Evolutionary conservation across 116 monocot genomes (phyloP).

Genomic region (Papilionanthe hybrid): DNA sequence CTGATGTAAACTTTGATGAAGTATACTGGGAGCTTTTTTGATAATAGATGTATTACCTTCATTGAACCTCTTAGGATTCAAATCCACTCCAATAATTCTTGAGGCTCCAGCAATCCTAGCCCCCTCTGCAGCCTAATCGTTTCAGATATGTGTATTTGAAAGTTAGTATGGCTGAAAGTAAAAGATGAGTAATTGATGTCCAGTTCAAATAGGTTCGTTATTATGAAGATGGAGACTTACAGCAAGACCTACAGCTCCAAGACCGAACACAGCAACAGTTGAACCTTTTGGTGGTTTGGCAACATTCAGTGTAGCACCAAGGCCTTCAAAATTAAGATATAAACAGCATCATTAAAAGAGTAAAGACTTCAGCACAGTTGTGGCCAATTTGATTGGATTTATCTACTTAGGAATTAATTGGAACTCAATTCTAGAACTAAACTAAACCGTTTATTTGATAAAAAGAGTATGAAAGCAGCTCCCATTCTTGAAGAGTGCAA

Average conservation of each 20-base stretch:
- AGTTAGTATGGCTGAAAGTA: neutral
- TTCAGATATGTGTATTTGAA: neutral
- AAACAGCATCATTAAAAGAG: neutral
- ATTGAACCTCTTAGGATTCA: constrained; percentile 48
- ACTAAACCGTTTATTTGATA: too few relatives aligned
- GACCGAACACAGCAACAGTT: constrained; percentile 61
- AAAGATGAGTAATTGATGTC: too few relatives aligned
- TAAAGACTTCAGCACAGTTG: neutral
- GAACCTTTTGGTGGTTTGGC: constrained; percentile 68
- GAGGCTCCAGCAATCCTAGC: constrained; percentile 72
- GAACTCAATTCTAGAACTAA: too few relatives aligned
- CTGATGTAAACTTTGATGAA: too few relatives aligned
- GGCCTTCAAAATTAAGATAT: constrained; percentile 25
- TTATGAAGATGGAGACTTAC: constrained; percentile 24
- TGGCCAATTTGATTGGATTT: too few relatives aligned
- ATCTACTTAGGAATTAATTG: too few relatives aligned
- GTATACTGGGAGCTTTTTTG: neutral
- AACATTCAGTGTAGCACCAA: constrained; percentile 69
- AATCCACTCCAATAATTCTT: constrained; percentile 73
- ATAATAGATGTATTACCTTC: constrained; percentile 24
- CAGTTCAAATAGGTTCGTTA: too few relatives aligned
- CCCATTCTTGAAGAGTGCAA: too few relatives aligned
- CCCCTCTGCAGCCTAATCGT: constrained; percentile 65
- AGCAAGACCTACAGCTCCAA: constrained; percentile 72
- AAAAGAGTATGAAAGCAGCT: too few relatives aligned